A percentile compares a stretch with the other conserved stretches of the same genome.
Evolutionary conservation across 495 filamentous ascomycete species (phyloP).

Genomic region (Talaromyces trachyspermus): DNA sequence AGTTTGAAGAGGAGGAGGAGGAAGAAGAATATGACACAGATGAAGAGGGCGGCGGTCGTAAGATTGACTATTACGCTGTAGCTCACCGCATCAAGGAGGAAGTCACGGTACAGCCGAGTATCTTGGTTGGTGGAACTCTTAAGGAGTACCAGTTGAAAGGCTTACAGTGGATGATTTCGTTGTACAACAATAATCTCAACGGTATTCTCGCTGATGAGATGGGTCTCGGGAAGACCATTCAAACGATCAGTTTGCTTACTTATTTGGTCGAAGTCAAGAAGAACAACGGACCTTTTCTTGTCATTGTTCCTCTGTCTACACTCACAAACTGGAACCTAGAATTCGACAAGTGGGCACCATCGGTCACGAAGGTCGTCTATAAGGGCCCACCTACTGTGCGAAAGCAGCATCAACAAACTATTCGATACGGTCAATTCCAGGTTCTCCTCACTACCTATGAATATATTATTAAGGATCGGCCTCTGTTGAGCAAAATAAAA

Average conservation of each 20-base stretch:
- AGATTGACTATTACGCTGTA: conserved; percentile 97
- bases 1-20: conserved; percentile 55
- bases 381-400: conserved; percentile 86
- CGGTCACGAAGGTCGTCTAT: conserved; percentile 81
- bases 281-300: conserved; percentile 88
- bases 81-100: conserved; percentile 94
- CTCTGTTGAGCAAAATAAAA: conserved; percentile 90
- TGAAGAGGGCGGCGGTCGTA: conserved; percentile 55
- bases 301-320: conserved; percentile 93
- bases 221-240: conserved; percentile 99
- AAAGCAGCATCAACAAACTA: conserved; percentile 87
- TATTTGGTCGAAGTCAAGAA: conserved; percentile 94
- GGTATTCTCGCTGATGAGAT: conserved; percentile 98
- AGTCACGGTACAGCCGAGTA: conserved; percentile 69
- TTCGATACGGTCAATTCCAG: conserved; percentile 92
- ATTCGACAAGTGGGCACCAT: conserved; percentile 98
- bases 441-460: conserved; percentile 96
- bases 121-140: conserved; percentile 81
- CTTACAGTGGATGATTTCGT: conserved; percentile 97
- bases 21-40: conserved; percentile 62
- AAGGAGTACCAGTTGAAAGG: conserved; percentile 99
- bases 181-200: conserved; percentile 99
- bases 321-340: conserved; percentile 98
- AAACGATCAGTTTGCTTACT: conserved; percentile 95
- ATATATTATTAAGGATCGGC: conserved; percentile 98